Base-by-base conservation (phyloP, 2,329 filamentous ascomycete genomes). In the Pseudohalonectria lignicola region DNA sequence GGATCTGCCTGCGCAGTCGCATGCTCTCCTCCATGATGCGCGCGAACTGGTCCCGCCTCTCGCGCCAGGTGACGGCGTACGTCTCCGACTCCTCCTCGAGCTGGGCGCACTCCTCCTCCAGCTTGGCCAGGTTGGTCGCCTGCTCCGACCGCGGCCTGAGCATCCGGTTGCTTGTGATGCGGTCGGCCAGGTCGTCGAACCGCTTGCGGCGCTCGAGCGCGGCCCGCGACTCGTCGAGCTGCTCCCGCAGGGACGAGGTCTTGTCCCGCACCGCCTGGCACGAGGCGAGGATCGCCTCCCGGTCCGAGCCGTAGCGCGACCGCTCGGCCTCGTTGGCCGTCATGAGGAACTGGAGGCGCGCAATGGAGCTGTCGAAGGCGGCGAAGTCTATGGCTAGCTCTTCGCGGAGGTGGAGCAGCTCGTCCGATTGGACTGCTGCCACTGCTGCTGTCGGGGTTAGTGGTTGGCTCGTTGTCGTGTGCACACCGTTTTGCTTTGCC, bases 11-110 rank as follows among this genome's bases (percentile, higher is more conserved):
- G 41, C 88, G 69, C 56, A 96, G 71, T 45, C 85, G 71, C 74
- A 84, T 83, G n/a, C 86, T 86, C 63, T 95, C 90, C 42, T 88
- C 84, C 54, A 94, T 84, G 51, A 96, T 88, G 40, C 77, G 74
- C 41, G 81, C 84, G 58, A 95, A 94, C 60, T 94, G 86, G 49
- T 86, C 83, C 44, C 82, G 69, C 29, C 90, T 72, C 60, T 94
- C 87, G 31, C 74, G 68, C 88, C 88, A 95, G 1, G 86, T 92
- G 46, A 71, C 74, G 35, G 77, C 82, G 55, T 93, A 93, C 28
- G 83, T 79, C 52, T 76, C 74, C 52, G 85, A 86, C 64, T 96
- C 87, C 46, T 77, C 76, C 62, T 93, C 81, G 42, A 96, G 66
- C 55, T 94, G 86, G 30, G 77, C 74, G 57, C 93, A 95, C 63